phyloP scores from a whole-genome alignment of 164 flowering plant genomes.

The Nymphaea colorata region DNA sequence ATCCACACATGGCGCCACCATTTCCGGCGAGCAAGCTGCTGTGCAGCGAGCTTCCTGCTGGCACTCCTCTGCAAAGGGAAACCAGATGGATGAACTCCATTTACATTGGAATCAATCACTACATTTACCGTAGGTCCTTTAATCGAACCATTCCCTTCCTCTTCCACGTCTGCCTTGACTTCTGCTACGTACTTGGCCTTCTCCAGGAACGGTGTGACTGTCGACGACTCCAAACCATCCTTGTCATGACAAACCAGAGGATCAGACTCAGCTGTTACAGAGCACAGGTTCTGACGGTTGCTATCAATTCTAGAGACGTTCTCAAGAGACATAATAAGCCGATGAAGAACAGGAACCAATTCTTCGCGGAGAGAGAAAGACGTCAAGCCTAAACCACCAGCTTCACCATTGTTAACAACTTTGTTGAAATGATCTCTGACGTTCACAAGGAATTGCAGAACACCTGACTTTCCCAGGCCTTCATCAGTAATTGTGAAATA shows the following conservation, averaged over 20 bases:
- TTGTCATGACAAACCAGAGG: slow-evolving; percentile 8
- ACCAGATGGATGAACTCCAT: slow-evolving; percentile 17
- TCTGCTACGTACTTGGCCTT: slow-evolving; percentile 7
- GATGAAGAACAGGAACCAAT: slow-evolving; percentile 40
- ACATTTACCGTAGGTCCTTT: not conserved
- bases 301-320: not conserved
- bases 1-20: slow-evolving; percentile 67
- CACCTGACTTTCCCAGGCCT: slow-evolving; percentile 32
- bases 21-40: slow-evolving; percentile 20
- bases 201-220: slow-evolving; percentile 61
- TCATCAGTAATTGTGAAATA: slow-evolving; percentile 54
- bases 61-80: slow-evolving; percentile 37
- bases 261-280: not conserved
- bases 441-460: slow-evolving; percentile 43
- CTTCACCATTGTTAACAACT: slow-evolving; percentile 31
- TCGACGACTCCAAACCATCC: slow-evolving; percentile 23
- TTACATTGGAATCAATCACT: not conserved
- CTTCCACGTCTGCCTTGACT: not conserved
- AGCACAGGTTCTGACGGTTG: not conserved
- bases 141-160: not conserved
- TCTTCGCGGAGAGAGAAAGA: slow-evolving; percentile 34
- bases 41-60: slow-evolving; percentile 30
- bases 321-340: slow-evolving; percentile 41
- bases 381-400: slow-evolving; percentile 28
- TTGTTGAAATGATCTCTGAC: slow-evolving; percentile 61